Evolutionary conservation across 768 basidiomycete species (phyloP), one percentile per base, ranked within the genome.

Genomic region (Neoboletus brunneissimus): DNA sequence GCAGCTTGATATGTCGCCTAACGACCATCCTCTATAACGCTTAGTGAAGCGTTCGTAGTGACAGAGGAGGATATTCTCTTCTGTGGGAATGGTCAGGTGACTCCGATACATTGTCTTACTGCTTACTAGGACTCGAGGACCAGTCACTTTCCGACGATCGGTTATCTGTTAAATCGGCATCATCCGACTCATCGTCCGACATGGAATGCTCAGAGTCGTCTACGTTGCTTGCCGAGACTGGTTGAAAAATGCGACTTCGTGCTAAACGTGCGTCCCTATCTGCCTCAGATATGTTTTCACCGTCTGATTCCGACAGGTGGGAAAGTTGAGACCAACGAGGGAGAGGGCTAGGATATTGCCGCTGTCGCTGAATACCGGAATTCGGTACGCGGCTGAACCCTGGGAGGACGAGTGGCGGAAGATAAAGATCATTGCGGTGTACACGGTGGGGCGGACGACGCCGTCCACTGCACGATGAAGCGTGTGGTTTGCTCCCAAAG

Each of bases 161-260:
- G 8, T 69, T 74, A 46, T 87, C 86, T 2, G 84, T 87, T 48
- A 88, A 65, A 64, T 87, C 87, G 23, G 82, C 84, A 59, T 89
- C 75, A 61, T 92, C 91, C 3, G 91, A 92, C 69, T 93, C 91
- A 59, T 91, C 90, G 48, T 84, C 87, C 10, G 81, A 83, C 64
- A 85, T 77, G 51, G 75, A 78, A 18, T 73, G 73, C 47, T 85
- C 74, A 20, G 78, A 81, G 8, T 81, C 79, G 25, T 78, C 68
- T 20, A 53, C 42, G 32, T 54, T 44, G 25, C 37, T 27, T 45
- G 51, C 43, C 18, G 46, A 32, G 20, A 67, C 58, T 12, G 74
- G 72, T 45, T 72, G 79, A 5, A 78, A 67, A 12, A 81, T 76
- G 23, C 87, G 83, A 8, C 81, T 82, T 68, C 72, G 89, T 86